Percentiles rank a stretch among this genome's conserved stretches.
Conservation (phyloP, 495 filamentous ascomycete species). For the Hypoxylon lienhwacheense region DNA sequence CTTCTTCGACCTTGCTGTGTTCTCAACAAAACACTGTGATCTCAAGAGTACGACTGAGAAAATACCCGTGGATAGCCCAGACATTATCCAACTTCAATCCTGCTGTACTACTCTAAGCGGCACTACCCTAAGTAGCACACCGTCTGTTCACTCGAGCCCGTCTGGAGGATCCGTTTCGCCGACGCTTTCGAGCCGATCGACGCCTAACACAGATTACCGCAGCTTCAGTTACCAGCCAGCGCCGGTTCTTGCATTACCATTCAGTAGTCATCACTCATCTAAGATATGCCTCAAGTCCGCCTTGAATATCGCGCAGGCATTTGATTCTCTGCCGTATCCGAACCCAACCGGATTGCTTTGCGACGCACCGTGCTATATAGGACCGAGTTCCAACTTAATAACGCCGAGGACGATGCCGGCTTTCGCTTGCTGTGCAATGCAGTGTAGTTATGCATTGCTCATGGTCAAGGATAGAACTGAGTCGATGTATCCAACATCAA, state of each 20-base stretch:
- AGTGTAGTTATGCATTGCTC: constrained; percentile 62
- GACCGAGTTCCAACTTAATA: constrained; percentile 30
- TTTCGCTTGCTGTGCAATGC: constrained; percentile 65
- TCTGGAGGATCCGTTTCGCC: constrained; percentile 43
- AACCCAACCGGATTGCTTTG: constrained; percentile 43
- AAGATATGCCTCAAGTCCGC: constrained; percentile 58
- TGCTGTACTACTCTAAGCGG: constrained; percentile 36
- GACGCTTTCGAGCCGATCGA: constrained; percentile 40
- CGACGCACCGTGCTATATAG: constrained; percentile 39
- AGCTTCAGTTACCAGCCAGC: constrained; percentile 42
- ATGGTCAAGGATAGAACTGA: constrained; percentile 59
- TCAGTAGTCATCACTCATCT: constrained; percentile 55
- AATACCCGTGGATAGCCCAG: constrained; percentile 22
- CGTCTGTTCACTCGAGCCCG: constrained; percentile 41
- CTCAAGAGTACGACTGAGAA: constrained; percentile 47
- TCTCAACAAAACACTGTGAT: constrained; percentile 62
- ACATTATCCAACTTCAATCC: constrained; percentile 31
- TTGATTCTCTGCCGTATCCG: constrained; percentile 55
- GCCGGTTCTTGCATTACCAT: constrained; percentile 51
- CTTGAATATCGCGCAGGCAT: constrained; percentile 55
- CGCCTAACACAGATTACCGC: constrained; percentile 41
- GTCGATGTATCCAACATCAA: constrained; percentile 44
- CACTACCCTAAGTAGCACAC: constrained; percentile 36
- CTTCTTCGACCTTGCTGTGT: constrained; percentile 63
- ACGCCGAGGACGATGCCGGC: constrained; percentile 61